A percentile compares a stretch with the other conserved stretches of the same genome.
Conservation (phyloP, 306 rosid genomes). For the Senna siamea region DNA sequence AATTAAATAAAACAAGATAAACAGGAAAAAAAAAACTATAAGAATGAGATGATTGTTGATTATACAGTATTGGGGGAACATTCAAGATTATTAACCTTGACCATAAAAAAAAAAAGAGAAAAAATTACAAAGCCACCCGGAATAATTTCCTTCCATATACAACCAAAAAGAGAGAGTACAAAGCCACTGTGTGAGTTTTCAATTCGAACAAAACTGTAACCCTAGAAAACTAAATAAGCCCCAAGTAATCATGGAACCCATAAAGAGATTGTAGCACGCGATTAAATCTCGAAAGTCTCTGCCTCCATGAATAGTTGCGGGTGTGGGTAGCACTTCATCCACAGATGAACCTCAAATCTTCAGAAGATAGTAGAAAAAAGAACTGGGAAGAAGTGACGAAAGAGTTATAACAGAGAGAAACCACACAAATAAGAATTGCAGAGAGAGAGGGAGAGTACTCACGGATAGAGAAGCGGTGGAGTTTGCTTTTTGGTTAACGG, state of each 20-base stretch:
- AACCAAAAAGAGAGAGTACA: slow-evolving; percentile 51
- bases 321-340: not conserved
- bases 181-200: slow-evolving; percentile 30
- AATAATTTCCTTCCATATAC: slow-evolving; percentile 29
- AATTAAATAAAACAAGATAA: slow-evolving; percentile 38
- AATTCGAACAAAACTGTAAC: slow-evolving; percentile 46
- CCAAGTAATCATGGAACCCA: not conserved
- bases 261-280: not conserved
- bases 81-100: slow-evolving; percentile 50
- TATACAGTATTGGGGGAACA: slow-evolving; percentile 47
- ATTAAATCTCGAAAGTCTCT: slow-evolving; percentile 17
- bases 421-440: too few relatives aligned
- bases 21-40: slow-evolving; percentile 49
- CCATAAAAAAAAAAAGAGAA: slow-evolving; percentile 18
- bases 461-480: slow-evolving; percentile 1
- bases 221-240: slow-evolving; percentile 27
- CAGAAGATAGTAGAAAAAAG: not conserved
- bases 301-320: not conserved
- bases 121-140: slow-evolving; percentile 45
- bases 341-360: slow-evolving; percentile 17
- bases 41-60: slow-evolving; percentile 58
- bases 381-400: not conserved
- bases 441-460: not conserved
- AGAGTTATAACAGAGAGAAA: not conserved
- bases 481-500: not conserved